Evolutionary conservation across 2,329 filamentous ascomycete species (phyloP).

Genomic region (Xylaria sp.): DNA sequence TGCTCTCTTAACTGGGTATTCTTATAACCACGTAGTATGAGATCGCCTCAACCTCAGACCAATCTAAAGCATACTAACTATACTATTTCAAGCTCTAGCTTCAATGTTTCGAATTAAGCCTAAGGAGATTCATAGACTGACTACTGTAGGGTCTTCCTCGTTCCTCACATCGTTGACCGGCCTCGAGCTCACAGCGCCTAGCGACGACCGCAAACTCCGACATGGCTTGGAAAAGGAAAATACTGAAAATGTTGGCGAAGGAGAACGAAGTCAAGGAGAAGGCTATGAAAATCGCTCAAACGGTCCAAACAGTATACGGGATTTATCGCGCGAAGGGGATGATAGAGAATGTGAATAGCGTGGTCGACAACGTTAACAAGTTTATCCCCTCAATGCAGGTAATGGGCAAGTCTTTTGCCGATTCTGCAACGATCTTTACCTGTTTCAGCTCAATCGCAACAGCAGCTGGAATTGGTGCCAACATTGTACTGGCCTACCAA

Average conservation of each 20-base stretch:
- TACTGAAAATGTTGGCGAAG: not conserved
- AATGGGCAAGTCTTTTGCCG: slow-evolving; percentile 51
- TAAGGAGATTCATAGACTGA: not conserved
- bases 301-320: slow-evolving; percentile 16
- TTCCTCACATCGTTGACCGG: not conserved
- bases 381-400: slow-evolving; percentile 52
- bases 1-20: not conserved
- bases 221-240: not conserved
- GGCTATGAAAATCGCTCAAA: slow-evolving; percentile 21
- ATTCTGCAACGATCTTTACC: slow-evolving; percentile 49
- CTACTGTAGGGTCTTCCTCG: not conserved
- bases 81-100: not conserved
- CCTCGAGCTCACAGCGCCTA: not conserved
- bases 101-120: not conserved
- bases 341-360: not conserved
- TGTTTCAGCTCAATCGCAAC: slow-evolving; percentile 49
- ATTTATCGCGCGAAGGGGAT: slow-evolving; percentile 1
- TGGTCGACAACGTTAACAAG: slow-evolving; percentile 18
- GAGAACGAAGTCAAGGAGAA: slow-evolving; percentile 13
- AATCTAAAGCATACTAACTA: slow-evolving; percentile 4
- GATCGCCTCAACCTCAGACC: not conserved
- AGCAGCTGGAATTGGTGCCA: slow-evolving; percentile 50
- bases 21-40: slow-evolving; percentile 10
- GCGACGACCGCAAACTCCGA: no score
- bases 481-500: slow-evolving; percentile 52